Conservation (phyloP, 2,329 filamentous ascomycete genomes). For the Verruconis gallopava region DNA sequence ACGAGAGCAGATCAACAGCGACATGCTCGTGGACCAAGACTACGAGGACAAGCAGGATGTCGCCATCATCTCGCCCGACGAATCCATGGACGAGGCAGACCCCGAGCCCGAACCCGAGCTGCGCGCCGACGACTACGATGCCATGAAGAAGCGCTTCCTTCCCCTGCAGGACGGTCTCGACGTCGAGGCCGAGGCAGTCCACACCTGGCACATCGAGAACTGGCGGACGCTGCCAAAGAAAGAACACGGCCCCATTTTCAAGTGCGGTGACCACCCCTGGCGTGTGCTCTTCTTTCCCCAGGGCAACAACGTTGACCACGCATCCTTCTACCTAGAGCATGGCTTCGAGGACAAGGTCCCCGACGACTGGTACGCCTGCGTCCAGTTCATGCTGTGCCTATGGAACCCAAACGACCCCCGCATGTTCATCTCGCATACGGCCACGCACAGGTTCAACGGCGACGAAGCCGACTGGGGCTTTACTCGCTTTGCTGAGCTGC, state of each 20-base stretch:
- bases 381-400: slow-evolving; percentile 86
- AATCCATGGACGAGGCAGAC: slow-evolving; percentile 33
- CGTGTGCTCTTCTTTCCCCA: slow-evolving; percentile 90
- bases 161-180: slow-evolving; percentile 68
- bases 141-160: slow-evolving; percentile 72
- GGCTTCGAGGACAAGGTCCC: slow-evolving; percentile 71
- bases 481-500: slow-evolving; percentile 84
- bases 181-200: slow-evolving; percentile 57
- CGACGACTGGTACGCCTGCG: slow-evolving; percentile 91
- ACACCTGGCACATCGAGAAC: slow-evolving; percentile 79
- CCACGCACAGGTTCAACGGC: slow-evolving; percentile 91
- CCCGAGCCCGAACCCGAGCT: slow-evolving; percentile 33
- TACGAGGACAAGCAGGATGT: slow-evolving; percentile 50
- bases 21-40: slow-evolving; percentile 51
- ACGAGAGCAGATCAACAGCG: slow-evolving; percentile 38
- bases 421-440: slow-evolving; percentile 60
- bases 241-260: slow-evolving; percentile 77
- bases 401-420: slow-evolving; percentile 92
- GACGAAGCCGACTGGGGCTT: slow-evolving; percentile 99
- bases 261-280: slow-evolving; percentile 84
- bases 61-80: slow-evolving; percentile 48
- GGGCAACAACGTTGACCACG: slow-evolving; percentile 87
- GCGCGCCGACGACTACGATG: slow-evolving; percentile 54
- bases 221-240: slow-evolving; percentile 68
- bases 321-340: slow-evolving; percentile 93